Conservation (phyloP, 306 rosid species). For the Astragalus glycyphyllos region DNA sequence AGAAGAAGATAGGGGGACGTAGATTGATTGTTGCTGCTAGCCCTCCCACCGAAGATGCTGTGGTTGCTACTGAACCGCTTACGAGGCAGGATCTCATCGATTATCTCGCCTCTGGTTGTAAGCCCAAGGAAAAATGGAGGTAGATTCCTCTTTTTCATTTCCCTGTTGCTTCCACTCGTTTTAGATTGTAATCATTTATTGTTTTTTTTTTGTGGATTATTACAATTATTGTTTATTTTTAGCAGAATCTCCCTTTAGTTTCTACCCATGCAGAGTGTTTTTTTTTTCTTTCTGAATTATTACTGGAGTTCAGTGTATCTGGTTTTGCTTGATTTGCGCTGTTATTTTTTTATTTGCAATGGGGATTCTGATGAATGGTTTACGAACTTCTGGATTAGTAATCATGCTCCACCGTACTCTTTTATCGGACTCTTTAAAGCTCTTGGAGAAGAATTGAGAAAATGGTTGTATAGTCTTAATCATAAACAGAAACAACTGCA, state of each 20-base stretch:
- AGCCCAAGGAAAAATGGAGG: slow-evolving; percentile 87
- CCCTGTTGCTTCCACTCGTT: neutral
- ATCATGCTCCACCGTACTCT: neutral
- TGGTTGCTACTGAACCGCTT: slow-evolving; percentile 72
- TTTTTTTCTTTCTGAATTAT: neutral
- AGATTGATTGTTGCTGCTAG: slow-evolving; percentile 77
- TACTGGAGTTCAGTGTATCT: slow-evolving; percentile 1
- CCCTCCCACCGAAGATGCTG: slow-evolving; percentile 93
- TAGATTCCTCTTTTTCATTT: slow-evolving; percentile 52
- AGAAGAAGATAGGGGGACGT: slow-evolving; percentile 40
- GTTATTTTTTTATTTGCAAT: slow-evolving; percentile 11
- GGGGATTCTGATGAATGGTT: neutral
- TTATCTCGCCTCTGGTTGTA: slow-evolving; percentile 85
- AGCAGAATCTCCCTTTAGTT: neutral
- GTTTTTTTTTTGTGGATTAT: neutral
- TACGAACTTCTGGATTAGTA: neutral
- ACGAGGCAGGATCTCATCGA: slow-evolving; percentile 81
- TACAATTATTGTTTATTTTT: neutral
- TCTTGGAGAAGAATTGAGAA: neutral
- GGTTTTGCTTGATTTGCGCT: neutral
- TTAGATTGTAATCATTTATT: neutral
- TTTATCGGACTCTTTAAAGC: neutral
- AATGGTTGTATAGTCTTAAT: neutral
- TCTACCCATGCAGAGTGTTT: neutral
- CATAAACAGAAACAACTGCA: neutral